Evolutionary conservation across 495 filamentous ascomycete species (phyloP).

Genomic region (Podospora bellae-mahoneyi): DNA sequence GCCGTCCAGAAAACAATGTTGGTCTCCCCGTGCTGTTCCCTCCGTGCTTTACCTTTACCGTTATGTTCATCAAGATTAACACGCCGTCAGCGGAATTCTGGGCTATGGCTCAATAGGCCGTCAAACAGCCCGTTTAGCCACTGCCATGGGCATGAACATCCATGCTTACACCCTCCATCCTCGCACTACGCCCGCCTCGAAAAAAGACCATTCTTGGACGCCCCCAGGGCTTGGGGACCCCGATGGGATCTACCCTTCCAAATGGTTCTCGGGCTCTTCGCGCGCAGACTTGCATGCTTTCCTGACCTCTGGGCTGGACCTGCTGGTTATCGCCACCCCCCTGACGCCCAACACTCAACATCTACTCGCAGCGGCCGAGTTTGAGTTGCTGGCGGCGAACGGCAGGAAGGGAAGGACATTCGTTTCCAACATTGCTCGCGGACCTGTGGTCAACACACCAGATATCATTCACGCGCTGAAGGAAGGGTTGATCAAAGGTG

Average conservation of each 20-base stretch:
- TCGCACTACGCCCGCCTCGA: slow-evolving; percentile 53
- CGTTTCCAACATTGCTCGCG: slow-evolving; percentile 72
- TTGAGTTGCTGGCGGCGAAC: slow-evolving; percentile 51
- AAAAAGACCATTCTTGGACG: slow-evolving; percentile 63
- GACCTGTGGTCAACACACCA: slow-evolving; percentile 65
- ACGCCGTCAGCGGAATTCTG: slow-evolving; percentile 59
- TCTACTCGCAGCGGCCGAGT: slow-evolving; percentile 62
- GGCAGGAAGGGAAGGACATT: slow-evolving; percentile 46
- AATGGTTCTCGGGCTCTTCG: slow-evolving; percentile 70
- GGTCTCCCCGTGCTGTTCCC: slow-evolving; percentile 12
- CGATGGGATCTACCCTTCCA: slow-evolving; percentile 64
- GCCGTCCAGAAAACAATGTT: slow-evolving; percentile 48
- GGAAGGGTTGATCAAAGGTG: slow-evolving; percentile 56
- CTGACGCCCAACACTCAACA: slow-evolving; percentile 66
- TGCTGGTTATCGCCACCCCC: slow-evolving; percentile 70
- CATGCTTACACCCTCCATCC: slow-evolving; percentile 77
- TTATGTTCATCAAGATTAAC: not conserved
- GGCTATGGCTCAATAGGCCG: slow-evolving; percentile 84
- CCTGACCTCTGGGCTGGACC: slow-evolving; percentile 65
- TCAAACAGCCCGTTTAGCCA: slow-evolving; percentile 67
- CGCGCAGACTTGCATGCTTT: slow-evolving; percentile 63
- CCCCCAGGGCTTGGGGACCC: slow-evolving; percentile 74
- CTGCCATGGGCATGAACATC: slow-evolving; percentile 74
- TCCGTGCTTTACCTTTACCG: not conserved
- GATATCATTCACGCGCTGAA: slow-evolving; percentile 64